phyloP scores from a whole-genome alignment of 169 alveolate genomes.

The Cryptosporidium parvum region DNA sequence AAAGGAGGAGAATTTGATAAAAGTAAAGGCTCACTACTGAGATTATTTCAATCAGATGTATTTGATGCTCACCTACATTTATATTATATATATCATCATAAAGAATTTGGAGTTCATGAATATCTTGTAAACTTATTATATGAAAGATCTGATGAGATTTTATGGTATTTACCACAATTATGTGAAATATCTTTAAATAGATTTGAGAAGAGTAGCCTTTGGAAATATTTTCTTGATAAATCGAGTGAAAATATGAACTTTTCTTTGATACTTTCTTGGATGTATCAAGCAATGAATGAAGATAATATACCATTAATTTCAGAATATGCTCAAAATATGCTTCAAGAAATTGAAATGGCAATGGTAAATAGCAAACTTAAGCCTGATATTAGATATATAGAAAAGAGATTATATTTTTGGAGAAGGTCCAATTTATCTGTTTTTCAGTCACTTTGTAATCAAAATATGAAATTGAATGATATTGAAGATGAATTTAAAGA shows the following conservation, averaged over 20 bases:
- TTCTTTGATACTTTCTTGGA: conserved; percentile 90
- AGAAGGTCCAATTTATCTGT: background rate
- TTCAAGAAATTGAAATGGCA: conserved; percentile 92
- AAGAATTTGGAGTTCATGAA: conserved; percentile 91
- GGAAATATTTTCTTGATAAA: conserved; percentile 81
- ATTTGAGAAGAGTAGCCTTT: conserved; percentile 56
- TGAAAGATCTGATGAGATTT: conserved; percentile 83
- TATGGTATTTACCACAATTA: conserved; percentile 87
- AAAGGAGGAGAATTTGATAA: conserved; percentile 2
- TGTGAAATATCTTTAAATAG: conserved; percentile 75
- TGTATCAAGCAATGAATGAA: conserved; percentile 86
- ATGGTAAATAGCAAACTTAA: conserved; percentile 89
- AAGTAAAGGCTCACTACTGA: conserved; percentile 85
- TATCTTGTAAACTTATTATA: conserved; percentile 90
- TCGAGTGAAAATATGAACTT: conserved; percentile 89
- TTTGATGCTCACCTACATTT: conserved; percentile 91
- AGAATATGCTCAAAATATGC: conserved; percentile 85
- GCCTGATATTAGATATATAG: conserved; percentile 68
- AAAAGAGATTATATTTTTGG: conserved; percentile 35
- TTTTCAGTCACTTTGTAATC: background rate
- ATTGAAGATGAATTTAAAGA: background rate
- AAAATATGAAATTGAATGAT: conserved; percentile 3
- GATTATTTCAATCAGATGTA: conserved; percentile 89
- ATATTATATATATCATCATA: conserved; percentile 87
- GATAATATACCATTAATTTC: conserved; percentile 81